These are phyloP conservation scores for Sextonia rubra DNA, from an alignment of 164 flowering plant species.

Conservation along the genomic window DNA sequence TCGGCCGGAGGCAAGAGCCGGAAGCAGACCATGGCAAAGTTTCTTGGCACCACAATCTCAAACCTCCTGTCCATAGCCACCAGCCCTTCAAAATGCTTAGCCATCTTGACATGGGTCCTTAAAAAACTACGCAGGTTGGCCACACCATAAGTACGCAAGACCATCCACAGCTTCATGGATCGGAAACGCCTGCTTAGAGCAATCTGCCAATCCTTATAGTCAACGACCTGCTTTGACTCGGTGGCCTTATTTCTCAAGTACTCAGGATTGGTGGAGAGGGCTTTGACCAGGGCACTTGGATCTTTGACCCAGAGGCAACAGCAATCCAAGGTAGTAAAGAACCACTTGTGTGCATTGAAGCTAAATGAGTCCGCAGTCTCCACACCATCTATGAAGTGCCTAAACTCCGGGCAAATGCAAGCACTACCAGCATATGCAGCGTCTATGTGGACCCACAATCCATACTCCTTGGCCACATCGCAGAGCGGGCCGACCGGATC, in stretches of 20 bases:
- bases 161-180: conserved; percentile 66
- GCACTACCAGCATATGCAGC: conserved; percentile 73
- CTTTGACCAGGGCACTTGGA: conserved; percentile 31
- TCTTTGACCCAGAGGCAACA: conserved; percentile 73
- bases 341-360: conserved; percentile 75
- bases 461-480: conserved; percentile 27
- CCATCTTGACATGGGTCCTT: conserved; percentile 54
- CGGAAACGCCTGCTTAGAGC: conserved; percentile 53
- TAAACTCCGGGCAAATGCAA: conserved; percentile 64
- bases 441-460: conserved; percentile 51
- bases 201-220: conserved; percentile 80
- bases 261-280: conserved; percentile 61
- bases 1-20: conserved; percentile 14
- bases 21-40: conserved; percentile 55
- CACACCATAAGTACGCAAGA: conserved; percentile 56
- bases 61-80: conserved; percentile 46
- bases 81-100: conserved; percentile 45
- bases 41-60: conserved; percentile 54
- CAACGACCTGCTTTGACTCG: conserved; percentile 46
- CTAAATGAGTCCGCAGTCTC: conserved; percentile 58
- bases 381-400: conserved; percentile 52
- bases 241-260: conserved; percentile 52
- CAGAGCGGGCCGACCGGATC: conserved; percentile 34
- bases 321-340: conserved; percentile 57
- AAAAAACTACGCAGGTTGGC: conserved; percentile 35